phyloP scores from a whole-genome alignment of 2,329 filamentous ascomycete genomes.

The Leptosphaerulina australis region DNA sequence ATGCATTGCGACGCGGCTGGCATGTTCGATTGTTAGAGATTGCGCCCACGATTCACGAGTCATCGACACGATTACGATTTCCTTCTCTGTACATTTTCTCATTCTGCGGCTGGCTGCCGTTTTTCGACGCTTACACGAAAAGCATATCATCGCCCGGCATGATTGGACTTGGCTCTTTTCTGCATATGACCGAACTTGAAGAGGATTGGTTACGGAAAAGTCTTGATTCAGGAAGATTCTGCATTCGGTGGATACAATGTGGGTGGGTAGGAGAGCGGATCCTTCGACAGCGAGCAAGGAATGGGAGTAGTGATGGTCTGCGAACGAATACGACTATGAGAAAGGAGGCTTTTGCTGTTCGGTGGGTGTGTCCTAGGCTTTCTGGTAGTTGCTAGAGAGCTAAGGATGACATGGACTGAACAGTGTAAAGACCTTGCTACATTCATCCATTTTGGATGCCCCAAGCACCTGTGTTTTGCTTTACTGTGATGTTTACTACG shows the following conservation, averaged over 20 bases:
- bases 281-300: slow-evolving; percentile 42
- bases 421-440: slow-evolving; percentile 29
- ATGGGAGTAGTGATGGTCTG: slow-evolving; percentile 40
- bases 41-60: slow-evolving; percentile 37
- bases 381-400: slow-evolving; percentile 12
- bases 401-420: slow-evolving; percentile 20
- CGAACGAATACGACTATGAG: slow-evolving; percentile 32
- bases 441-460: slow-evolving; percentile 29
- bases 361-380: slow-evolving; percentile 19
- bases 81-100: slow-evolving; percentile 49
- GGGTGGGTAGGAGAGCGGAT: slow-evolving; percentile 43
- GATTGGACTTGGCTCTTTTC: slow-evolving; percentile 46
- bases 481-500: slow-evolving; percentile 1
- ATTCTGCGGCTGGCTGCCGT: slow-evolving; percentile 48
- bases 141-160: slow-evolving; percentile 48
- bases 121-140: slow-evolving; percentile 47
- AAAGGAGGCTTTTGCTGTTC: slow-evolving; percentile 30
- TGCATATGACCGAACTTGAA: slow-evolving; percentile 40
- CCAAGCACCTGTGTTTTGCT: slow-evolving; percentile 10
- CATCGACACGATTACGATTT: slow-evolving; percentile 47
- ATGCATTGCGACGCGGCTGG: slow-evolving; percentile 26
- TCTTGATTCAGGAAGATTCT: slow-evolving; percentile 44
- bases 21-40: slow-evolving; percentile 37
- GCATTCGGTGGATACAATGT: slow-evolving; percentile 42
- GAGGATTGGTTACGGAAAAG: slow-evolving; percentile 45